Conservation (phyloP, 441 rosid species). For the Pelargonium citronellum region DNA sequence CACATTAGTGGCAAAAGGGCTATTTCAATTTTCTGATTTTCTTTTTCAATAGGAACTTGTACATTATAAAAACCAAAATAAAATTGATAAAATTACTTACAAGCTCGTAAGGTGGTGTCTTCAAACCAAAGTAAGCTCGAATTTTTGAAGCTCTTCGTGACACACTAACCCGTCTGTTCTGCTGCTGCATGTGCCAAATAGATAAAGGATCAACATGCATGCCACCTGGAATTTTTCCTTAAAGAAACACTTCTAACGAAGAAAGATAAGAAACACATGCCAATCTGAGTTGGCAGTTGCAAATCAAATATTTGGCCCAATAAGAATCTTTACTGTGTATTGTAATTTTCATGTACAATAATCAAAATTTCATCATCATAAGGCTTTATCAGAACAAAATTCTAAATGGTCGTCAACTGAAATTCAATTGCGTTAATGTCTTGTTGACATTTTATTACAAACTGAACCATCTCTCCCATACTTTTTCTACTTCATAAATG, state of each 20-base stretch:
- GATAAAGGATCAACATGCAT: slow-evolving; percentile 10
- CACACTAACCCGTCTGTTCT: slow-evolving; percentile 27
- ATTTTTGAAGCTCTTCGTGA: slow-evolving; percentile 35
- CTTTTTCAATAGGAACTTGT: background rate
- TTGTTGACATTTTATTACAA: background rate
- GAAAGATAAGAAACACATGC: background rate
- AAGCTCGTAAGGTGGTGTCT: slow-evolving; percentile 72
- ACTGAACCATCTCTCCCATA: background rate
- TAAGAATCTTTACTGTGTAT: background rate
- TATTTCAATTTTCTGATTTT: background rate
- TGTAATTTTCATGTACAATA: background rate
- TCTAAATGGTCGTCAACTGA: background rate
- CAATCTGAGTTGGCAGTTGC: too few species aligned
- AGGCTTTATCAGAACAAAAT: background rate
- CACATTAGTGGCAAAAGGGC: background rate
- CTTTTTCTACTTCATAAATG: background rate
- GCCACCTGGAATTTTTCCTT: background rate
- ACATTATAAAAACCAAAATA: background rate
- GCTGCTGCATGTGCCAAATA: slow-evolving; percentile 22
- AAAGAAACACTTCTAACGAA: background rate
- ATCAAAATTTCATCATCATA: background rate
- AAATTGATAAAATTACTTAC: slow-evolving; percentile 33
- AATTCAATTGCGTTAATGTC: background rate
- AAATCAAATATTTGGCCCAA: too few species aligned
- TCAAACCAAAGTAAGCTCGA: slow-evolving; percentile 64